Evolutionary conservation across 164 flowering plant genomes (phyloP).

Genomic region (Dillenia turbinata): DNA sequence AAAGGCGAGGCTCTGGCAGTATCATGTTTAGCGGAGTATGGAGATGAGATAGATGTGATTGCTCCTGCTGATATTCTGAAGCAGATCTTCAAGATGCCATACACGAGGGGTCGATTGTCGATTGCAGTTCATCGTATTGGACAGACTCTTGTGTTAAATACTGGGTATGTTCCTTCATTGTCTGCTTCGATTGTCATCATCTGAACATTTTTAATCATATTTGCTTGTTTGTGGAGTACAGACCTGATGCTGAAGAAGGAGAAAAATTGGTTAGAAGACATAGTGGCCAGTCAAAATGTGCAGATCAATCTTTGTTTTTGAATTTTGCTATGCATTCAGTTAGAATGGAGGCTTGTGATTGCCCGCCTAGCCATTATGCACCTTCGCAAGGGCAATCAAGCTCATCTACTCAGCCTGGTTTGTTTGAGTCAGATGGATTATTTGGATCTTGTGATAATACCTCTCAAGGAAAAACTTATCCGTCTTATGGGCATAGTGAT

Average conservation of each 20-base stretch:
- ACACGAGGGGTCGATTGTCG: constrained; percentile 84
- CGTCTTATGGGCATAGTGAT: constrained; percentile 22
- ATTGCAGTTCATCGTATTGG: constrained; percentile 92
- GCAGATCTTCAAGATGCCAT: constrained; percentile 98
- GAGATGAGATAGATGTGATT: constrained; percentile 94
- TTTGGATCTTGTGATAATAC: constrained; percentile 29
- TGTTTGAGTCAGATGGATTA: constrained; percentile 25
- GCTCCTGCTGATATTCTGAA: constrained; percentile 88
- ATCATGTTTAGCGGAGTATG: constrained; percentile 82
- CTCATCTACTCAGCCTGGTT: constrained; percentile 52
- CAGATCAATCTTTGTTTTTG: constrained; percentile 70
- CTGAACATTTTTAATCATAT: constrained; percentile 1
- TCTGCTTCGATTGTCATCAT: neutral
- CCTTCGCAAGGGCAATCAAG: constrained; percentile 33
- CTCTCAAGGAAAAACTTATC: constrained; percentile 22
- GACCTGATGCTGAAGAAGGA: constrained; percentile 95
- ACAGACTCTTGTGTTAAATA: constrained; percentile 78
- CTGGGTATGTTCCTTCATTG: constrained; percentile 51
- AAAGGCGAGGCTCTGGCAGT: constrained; percentile 95
- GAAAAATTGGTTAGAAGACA: constrained; percentile 77
- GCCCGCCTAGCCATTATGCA: constrained; percentile 65
- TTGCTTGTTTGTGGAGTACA: constrained; percentile 21
- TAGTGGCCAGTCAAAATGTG: constrained; percentile 63
- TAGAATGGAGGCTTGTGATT: constrained; percentile 95
- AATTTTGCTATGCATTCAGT: constrained; percentile 98